Conservation (phyloP, 371 early-diverging fungal genomes). For the Rhizopus microsporus region DNA sequence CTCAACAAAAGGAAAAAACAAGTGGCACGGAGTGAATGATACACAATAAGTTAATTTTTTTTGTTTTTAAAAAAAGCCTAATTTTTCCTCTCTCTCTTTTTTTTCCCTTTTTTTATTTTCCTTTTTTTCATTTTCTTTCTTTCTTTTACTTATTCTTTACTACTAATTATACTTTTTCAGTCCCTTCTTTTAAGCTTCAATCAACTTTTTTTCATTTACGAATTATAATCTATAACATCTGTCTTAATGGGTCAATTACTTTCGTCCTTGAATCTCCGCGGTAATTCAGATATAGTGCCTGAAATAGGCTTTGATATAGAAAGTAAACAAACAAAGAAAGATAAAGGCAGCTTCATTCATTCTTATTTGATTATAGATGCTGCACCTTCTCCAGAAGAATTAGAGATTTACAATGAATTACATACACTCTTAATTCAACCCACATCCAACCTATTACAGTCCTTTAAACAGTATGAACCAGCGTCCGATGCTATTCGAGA, state of each 20-base stretch:
- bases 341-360: neutral
- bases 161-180: conserved; percentile 7
- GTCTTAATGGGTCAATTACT: conserved; percentile 45
- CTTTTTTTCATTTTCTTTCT: conserved; percentile 6
- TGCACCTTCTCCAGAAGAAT: conserved; percentile 53
- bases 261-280: conserved; percentile 41
- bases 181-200: neutral
- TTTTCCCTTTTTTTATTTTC: neutral
- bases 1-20: neutral
- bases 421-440: conserved; percentile 51
- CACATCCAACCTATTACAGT: conserved; percentile 43
- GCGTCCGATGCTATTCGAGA: conserved; percentile 47
- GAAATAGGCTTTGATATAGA: conserved; percentile 55
- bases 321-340: conserved; percentile 35
- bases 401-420: conserved; percentile 49
- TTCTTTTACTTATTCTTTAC: conserved; percentile 5
- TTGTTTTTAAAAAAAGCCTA: conserved; percentile 3
- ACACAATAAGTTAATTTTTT: conserved; percentile 3
- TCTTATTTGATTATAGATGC: conserved; percentile 44
- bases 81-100: neutral
- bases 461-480: conserved; percentile 54
- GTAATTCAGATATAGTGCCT: conserved; percentile 41
- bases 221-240: neutral
- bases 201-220: neutral
- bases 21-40: conserved; percentile 14